A percentile compares a stretch with the other conserved stretches of the same genome.
phyloP scores from a whole-genome alignment of 768 basidiomycete species.

The Xerocomus brunneocitrinus region DNA sequence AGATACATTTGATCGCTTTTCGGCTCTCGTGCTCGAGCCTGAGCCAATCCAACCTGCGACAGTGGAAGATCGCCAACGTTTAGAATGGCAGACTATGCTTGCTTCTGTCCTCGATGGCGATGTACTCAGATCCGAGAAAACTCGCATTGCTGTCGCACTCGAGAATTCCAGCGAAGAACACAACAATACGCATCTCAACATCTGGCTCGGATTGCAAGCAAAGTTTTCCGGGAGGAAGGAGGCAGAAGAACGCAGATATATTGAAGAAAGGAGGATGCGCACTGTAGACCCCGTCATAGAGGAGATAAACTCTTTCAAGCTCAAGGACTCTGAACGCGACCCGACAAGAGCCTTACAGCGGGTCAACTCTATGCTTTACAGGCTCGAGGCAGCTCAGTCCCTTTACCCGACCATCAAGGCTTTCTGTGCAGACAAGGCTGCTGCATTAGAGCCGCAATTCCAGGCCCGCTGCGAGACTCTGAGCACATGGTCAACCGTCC shows the following conservation, averaged over 20 bases:
- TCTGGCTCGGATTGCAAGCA: slow-evolving; percentile 91
- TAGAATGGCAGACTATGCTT: slow-evolving; percentile 96
- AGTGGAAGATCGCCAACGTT: slow-evolving; percentile 69
- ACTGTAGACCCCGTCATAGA: slow-evolving; percentile 80
- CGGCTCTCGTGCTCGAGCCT: slow-evolving; percentile 52
- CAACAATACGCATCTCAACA: slow-evolving; percentile 58
- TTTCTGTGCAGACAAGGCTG: slow-evolving; percentile 72
- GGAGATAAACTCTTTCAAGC: slow-evolving; percentile 75
- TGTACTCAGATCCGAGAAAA: slow-evolving; percentile 92
- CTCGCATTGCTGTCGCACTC: slow-evolving; percentile 79
- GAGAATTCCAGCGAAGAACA: slow-evolving; percentile 67
- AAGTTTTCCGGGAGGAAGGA: slow-evolving; percentile 74
- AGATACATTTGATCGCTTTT: slow-evolving; percentile 48
- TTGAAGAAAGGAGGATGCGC: slow-evolving; percentile 80
- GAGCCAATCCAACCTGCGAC: slow-evolving; percentile 66
- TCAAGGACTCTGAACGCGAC: slow-evolving; percentile 38
- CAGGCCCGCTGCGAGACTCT: slow-evolving; percentile 84
- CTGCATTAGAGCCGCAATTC: slow-evolving; percentile 61
- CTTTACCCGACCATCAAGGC: slow-evolving; percentile 83
- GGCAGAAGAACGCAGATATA: slow-evolving; percentile 72
- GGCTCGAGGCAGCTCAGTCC: slow-evolving; percentile 77
- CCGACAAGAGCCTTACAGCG: slow-evolving; percentile 50
- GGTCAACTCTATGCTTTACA: slow-evolving; percentile 62
- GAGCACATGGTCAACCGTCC: slow-evolving; percentile 88
- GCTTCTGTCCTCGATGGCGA: slow-evolving; percentile 91